Evolutionary conservation across 495 filamentous ascomycete genomes (phyloP).

Genomic region (Neurospora sp.): DNA sequence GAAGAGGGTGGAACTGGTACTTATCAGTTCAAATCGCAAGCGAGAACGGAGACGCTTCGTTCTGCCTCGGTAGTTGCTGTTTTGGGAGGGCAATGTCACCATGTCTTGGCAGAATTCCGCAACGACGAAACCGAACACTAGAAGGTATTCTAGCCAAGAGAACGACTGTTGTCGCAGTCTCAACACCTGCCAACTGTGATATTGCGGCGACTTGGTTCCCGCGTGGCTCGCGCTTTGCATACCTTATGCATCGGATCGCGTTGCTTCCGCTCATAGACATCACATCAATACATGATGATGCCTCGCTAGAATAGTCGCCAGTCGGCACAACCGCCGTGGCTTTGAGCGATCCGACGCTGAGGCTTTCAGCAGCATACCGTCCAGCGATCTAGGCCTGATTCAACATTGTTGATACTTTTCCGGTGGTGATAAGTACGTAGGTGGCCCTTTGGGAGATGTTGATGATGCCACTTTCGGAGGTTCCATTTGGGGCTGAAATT

Average conservation of each 20-base stretch:
- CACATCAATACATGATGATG: too few species aligned
- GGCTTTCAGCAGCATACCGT: neutral
- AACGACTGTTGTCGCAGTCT: neutral
- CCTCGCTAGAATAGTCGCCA: too few species aligned
- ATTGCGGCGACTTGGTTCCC: too few species aligned
- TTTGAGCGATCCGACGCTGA: neutral
- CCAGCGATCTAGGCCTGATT: neutral
- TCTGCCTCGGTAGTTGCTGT: neutral
- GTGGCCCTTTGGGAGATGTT: neutral
- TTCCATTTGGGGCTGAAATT: neutral
- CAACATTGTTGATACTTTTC: neutral
- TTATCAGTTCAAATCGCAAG: neutral
- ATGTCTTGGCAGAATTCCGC: too few species aligned
- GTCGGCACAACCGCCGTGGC: neutral
- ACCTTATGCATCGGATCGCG: too few species aligned
- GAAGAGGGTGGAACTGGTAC: rapidly evolving
- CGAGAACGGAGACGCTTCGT: neutral
- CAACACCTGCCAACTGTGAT: too few species aligned
- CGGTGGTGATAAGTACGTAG: too few species aligned
- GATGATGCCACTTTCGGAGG: too few species aligned
- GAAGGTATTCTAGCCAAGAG: neutral
- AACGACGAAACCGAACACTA: neutral
- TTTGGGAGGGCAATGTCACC: neutral
- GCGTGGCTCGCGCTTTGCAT: too few species aligned
- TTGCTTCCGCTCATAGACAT: too few species aligned